Percentiles rank a stretch among this genome's conserved stretches.
phyloP scores from a whole-genome alignment of 75 land plant genomes.

The Sequoia sempervirens region DNA sequence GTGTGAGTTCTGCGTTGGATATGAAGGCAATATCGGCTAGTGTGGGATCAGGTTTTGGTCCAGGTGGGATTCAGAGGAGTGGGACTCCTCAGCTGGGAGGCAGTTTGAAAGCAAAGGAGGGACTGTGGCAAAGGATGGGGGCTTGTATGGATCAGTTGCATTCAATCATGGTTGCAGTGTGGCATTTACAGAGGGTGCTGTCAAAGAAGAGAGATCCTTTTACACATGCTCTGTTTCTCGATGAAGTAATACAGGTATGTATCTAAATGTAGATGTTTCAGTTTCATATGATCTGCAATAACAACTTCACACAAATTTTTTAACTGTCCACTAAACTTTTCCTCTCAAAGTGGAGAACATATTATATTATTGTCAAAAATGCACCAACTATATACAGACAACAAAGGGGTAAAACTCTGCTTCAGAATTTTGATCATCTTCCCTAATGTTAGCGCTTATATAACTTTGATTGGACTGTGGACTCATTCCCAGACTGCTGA shows the following conservation, averaged over 20 bases:
- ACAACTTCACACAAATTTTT: not conserved
- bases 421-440: too few relatives aligned
- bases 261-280: not conserved
- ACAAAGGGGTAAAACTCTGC: too few relatives aligned
- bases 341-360: not conserved
- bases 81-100: constrained; percentile 90
- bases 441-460: not conserved
- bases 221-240: constrained; percentile 84
- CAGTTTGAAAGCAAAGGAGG: constrained; percentile 75
- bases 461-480: not conserved
- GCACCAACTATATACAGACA: not conserved
- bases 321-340: not conserved
- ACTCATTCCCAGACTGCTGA: not conserved
- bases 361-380: not conserved
- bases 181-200: constrained; percentile 95
- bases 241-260: constrained; percentile 84
- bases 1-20: constrained; percentile 70
- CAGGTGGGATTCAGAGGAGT: constrained; percentile 86
- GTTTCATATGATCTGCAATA: constrained; percentile 10
- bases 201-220: constrained; percentile 93
- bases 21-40: constrained; percentile 88
- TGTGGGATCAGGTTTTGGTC: constrained; percentile 28
- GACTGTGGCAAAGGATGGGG: constrained; percentile 87
- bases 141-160: constrained; percentile 89
- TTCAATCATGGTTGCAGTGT: constrained; percentile 69